Evolutionary conservation across 371 early-diverging fungal genomes (phyloP).

Genomic region (Mucor saturninus): DNA sequence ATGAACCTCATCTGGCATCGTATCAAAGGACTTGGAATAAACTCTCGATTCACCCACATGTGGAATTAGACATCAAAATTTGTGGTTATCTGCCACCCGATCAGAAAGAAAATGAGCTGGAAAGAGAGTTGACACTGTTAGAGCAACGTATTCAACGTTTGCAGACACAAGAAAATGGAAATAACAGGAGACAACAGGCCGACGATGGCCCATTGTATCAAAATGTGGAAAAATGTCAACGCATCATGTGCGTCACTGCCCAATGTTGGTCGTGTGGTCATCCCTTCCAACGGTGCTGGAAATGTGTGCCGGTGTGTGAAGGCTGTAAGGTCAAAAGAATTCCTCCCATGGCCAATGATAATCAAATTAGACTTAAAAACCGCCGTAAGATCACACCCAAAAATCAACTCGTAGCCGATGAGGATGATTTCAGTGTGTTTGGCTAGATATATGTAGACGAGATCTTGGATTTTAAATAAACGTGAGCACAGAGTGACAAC

Average conservation of each 20-base stretch:
- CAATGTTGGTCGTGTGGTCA: conserved; percentile 41
- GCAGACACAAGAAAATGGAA: conserved; percentile 7
- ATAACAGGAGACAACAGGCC: not conserved
- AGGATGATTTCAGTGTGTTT: conserved; percentile 41
- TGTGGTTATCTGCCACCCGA: conserved; percentile 32
- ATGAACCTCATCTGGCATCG: conserved; percentile 33
- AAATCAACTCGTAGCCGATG: conserved; percentile 10
- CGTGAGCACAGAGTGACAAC: too few species aligned
- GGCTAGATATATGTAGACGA: conserved; percentile 6
- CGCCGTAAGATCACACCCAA: conserved; percentile 3
- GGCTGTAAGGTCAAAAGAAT: conserved; percentile 37
- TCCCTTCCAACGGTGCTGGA: conserved; percentile 35
- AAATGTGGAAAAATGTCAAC: conserved; percentile 19
- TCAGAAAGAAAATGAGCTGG: conserved; percentile 15
- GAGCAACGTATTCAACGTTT: conserved; percentile 20
- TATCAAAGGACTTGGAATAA: conserved; percentile 43
- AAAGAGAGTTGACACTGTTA: conserved; percentile 17
- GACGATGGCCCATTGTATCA: not conserved
- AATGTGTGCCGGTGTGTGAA: conserved; percentile 34
- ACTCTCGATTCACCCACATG: conserved; percentile 33
- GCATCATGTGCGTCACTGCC: conserved; percentile 28
- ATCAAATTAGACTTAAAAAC: conserved; percentile 21
- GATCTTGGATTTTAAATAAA: not conserved
- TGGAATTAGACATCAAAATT: conserved; percentile 37
- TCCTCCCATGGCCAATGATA: conserved; percentile 45